Conservation (phyloP, 345 rosid genomes). For the Populus euphratica region DNA sequence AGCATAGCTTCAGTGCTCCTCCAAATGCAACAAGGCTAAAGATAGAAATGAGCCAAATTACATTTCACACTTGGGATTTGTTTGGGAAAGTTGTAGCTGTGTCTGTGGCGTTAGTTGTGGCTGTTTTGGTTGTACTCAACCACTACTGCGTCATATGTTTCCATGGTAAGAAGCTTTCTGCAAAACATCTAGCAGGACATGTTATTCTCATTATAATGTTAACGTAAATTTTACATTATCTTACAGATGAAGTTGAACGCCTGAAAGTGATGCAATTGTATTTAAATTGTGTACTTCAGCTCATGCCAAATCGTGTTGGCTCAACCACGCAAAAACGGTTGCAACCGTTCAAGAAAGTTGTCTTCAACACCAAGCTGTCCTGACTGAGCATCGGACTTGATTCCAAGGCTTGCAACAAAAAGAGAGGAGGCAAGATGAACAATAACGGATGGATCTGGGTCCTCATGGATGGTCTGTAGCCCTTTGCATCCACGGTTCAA, state of each 20-base stretch:
- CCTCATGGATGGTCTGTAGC: conserved; percentile 60
- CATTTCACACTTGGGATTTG: no score
- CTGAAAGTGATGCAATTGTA: not conserved
- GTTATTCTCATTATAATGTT: not conserved
- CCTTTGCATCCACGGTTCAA: conserved; percentile 71
- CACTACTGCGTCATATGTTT: conserved; percentile 69
- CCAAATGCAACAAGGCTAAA: not conserved
- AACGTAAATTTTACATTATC: not conserved
- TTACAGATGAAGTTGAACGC: not conserved
- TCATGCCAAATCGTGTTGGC: conserved; percentile 71
- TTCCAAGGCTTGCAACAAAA: conserved; percentile 45
- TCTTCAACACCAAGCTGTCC: conserved; percentile 19
- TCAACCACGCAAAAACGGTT: conserved; percentile 39
- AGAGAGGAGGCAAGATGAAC: conserved; percentile 60
- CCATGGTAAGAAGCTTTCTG: conserved; percentile 58
- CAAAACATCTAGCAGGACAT: conserved; percentile 48
- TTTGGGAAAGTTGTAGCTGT: no score
- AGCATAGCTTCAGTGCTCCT: not conserved
- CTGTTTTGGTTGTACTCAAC: conserved; percentile 35
- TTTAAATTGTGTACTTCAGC: conserved; percentile 38
- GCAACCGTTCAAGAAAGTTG: conserved; percentile 39
- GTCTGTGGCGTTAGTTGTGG: not conserved
- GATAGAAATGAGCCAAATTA: not conserved
- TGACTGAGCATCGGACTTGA: conserved; percentile 20
- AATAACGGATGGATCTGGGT: conserved; percentile 63